These are phyloP conservation scores for Centrapalus pauciflorus DNA, from an alignment of 129 eudicot genomes.

Conservation along the genomic window DNA sequence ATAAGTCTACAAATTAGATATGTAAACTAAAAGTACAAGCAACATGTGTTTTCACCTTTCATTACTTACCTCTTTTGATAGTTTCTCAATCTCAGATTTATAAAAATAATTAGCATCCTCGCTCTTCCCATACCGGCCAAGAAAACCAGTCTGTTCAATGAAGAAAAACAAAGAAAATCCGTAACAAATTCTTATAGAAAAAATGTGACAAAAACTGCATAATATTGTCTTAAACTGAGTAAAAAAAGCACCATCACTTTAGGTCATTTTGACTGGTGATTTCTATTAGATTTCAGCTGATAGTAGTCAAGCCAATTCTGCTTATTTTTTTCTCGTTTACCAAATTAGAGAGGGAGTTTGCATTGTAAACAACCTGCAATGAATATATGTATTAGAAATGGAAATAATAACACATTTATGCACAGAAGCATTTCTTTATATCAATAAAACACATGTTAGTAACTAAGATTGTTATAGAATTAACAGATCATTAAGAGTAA, in stretches of 20 bases:
- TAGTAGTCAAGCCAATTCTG: conserved; percentile 89
- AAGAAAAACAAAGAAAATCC: neutral
- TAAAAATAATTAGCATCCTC: conserved; percentile 71
- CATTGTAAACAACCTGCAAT: conserved; percentile 76
- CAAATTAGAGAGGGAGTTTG: conserved; percentile 53
- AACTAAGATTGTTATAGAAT: too few species aligned
- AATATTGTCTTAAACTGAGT: neutral
- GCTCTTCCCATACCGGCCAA: conserved; percentile 54
- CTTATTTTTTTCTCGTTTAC: conserved; percentile 58
- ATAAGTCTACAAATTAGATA: neutral
- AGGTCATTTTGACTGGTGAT: conserved; percentile 47
- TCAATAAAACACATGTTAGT: too few species aligned
- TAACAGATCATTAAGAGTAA: too few species aligned
- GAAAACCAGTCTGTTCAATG: conserved; percentile 55
- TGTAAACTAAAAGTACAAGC: neutral
- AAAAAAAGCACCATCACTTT: conserved; percentile 44
- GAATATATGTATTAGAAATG: too few species aligned
- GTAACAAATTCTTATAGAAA: conserved; percentile 8
- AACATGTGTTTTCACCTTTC: neutral
- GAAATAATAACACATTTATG: too few species aligned
- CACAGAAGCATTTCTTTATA: too few species aligned
- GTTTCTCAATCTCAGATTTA: conserved; percentile 41
- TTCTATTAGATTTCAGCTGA: conserved; percentile 59
- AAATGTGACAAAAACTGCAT: neutral
- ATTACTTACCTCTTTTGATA: conserved; percentile 44